Evolutionary conservation across 768 basidiomycete species (phyloP), one percentile per base, ranked within the genome.

Genomic region (Naganishia vaughanmartiniae): DNA sequence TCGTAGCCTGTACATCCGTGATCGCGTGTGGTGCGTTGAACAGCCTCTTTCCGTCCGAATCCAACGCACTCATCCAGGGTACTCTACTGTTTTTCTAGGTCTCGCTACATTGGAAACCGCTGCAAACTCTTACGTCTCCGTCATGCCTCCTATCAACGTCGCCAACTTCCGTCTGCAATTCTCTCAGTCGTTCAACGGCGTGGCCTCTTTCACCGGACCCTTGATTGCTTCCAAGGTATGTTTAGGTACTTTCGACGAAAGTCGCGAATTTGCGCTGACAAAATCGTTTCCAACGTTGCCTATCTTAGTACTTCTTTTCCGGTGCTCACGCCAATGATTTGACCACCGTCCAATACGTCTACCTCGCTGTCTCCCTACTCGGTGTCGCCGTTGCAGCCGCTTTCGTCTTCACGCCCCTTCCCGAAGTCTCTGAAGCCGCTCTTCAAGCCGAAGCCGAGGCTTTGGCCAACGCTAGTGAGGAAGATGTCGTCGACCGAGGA

Each of bases 281-380:
- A n/a, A n/a, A n/a, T n/a, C n/a, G 65, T 69, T 17, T 26, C 5
- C 51, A 2, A 26, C 45, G 12, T 9, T 84, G 90, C 73, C 90
- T 74, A 89, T 89, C 28, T 86, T 88, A 86, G 66, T 90, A 86
- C 84, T 91, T 90, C 83, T 89, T 90, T 84, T 83, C 81, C 1
- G 89, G 87, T 5, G 84, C 79, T 58, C 89, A 90, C 78, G 85
- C 84, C 9, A 85, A 81, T 30, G 84, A 84, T 54, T 84, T 90
- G 33, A 87, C 85, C 70, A 90, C 87, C 39, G 79, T 76, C 0
- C 75, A 74, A 67, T 76, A 76, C 67, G 76, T 77, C 70, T 78
- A 79, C 74, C 70, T 77, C 21, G 78, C 74, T 15, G 70, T 80
- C 51, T 65, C 76, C n/a, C 65, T 74, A 54, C 67, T 78, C 66